Base-by-base conservation (phyloP, 2,329 filamentous ascomycete genomes). In the Fusarium domesticum region DNA sequence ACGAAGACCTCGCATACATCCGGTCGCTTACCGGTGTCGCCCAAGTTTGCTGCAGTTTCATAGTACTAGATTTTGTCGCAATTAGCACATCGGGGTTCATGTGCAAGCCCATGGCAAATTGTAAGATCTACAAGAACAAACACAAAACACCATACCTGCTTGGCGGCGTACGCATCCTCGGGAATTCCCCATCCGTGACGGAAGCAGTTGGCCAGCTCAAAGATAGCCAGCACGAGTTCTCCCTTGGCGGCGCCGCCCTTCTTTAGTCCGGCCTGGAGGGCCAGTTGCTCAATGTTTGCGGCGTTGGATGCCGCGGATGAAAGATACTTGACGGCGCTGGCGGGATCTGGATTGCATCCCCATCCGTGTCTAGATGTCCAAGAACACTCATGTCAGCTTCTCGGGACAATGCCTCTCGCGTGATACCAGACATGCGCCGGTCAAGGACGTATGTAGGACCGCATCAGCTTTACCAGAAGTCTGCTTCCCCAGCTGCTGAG, bases 231-330 rank as follows among this genome's bases (percentile, higher is more conserved):
- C 15, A 97, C 88, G 41, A 98, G 78, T 74, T 98, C 93, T 47
- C 93, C 93, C 71, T 97, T 98, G 35, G 92, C 92, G 12, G 88
- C 85, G 48, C 93, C 93, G 40, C 93, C 93, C 69, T 93, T 95
- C 69, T 89, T 93, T 68, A 95, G 81, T 14, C 92, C 93, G 7
- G 91, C 87, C 56, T 85, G 76, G 17, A 97, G 80, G 20, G 93
- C 93, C 59, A 90, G 75, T 41, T 87, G 80, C 72, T 98, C 93
- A 43, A 98, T 82, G 33, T 82, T 78, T 18, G 92, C 93, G 18
- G 90, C 89, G 69, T 96, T 96, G 35, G 88, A 86, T 5, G 93
- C 93, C 37, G 93, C 93, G 20, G 87, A 83, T 16, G 88, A 89
- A 33, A 98, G 83, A 68, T 91, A 96, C 49, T 79, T 83, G 40